Base-by-base conservation (phyloP, 2,329 filamentous ascomycete species). In the Hypoxylon rubiginosum region DNA sequence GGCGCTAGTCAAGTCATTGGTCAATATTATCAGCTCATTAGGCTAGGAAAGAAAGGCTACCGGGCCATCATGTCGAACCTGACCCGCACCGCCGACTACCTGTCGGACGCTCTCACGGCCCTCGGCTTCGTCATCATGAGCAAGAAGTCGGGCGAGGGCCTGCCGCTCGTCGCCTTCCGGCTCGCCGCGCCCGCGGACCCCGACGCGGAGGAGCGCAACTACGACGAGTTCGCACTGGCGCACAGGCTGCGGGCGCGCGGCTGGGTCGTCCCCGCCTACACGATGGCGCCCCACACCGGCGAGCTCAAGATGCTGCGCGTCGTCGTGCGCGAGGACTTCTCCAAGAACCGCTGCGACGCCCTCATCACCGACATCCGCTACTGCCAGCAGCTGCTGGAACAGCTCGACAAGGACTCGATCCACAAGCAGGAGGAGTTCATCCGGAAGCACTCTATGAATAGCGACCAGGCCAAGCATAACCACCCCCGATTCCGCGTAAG, bases 11-110 rank as follows among this genome's bases (percentile, higher is more conserved):
- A 97, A 77, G 92, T 97, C 75, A 97, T 98, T 67, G 95, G 93
- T 28, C 95, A 98, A 81, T 98, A 97, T 83, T 97, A 98, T 83
- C 94, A 97, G 82, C 87, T 98, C 76, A 97, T 97, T 78, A 92
- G 95, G 30, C 89, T 98, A 3, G 95, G 95, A 66, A 97, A 97
- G 86, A 90, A 91, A 69, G 95, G 95, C 53, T 98, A 97, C 85
- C 89, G 91, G 60, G 86, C 91, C 74, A 97, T 98, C 83, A 97
- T 97, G 95, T 86, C 89, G 75, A 98, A 98, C 82, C 85, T 98
- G 67, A 97, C 93, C 24, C 89, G 92, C 57, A 97, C 92, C 0
- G 90, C 95, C 24, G 93, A 98, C 81, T 97, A 97, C 79, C 88
- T 98, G 11, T 87, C 92, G 50, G 85, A 87, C 1, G 86, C 90